phyloP scores from a whole-genome alignment of 768 basidiomycete genomes.

The Chiua virens region DNA sequence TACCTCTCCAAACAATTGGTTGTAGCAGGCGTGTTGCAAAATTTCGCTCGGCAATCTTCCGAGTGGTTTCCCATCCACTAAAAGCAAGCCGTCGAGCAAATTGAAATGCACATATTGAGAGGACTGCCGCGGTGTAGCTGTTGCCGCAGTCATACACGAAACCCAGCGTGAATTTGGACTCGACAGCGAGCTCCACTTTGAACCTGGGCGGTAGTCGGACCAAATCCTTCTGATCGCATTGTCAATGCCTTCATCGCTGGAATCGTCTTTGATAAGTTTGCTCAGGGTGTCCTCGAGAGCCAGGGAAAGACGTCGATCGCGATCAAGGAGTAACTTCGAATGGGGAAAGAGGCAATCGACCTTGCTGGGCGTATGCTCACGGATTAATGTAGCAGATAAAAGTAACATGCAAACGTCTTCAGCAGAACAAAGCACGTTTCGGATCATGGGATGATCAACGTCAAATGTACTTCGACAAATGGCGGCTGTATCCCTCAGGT shows the following conservation, averaged over 20 bases:
- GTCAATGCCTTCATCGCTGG: conserved; percentile 25
- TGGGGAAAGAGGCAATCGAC: neutral
- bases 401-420: conserved; percentile 31
- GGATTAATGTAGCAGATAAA: conserved; percentile 32
- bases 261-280: conserved; percentile 5
- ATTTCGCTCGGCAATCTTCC: conserved; percentile 14
- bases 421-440: conserved; percentile 16
- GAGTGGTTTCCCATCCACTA: conserved; percentile 24
- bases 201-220: conserved; percentile 27
- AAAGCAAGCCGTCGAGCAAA: conserved; percentile 18
- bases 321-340: conserved; percentile 26
- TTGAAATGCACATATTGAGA: conserved; percentile 16
- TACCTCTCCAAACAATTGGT: conserved; percentile 21
- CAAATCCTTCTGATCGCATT: conserved; percentile 31
- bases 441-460: neutral
- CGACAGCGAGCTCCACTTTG: conserved; percentile 23
- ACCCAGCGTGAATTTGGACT: conserved; percentile 32
- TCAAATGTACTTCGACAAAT: conserved; percentile 33
- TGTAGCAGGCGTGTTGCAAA: conserved; percentile 11
- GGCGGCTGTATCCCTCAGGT: conserved; percentile 20
- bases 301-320: conserved; percentile 34
- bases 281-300: conserved; percentile 23
- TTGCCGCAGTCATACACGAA: conserved; percentile 17
- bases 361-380: conserved; percentile 29
- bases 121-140: conserved; percentile 2